phyloP scores from a whole-genome alignment of 2,329 filamentous ascomycete genomes.

The Pseudogymnoascus sp. region DNA sequence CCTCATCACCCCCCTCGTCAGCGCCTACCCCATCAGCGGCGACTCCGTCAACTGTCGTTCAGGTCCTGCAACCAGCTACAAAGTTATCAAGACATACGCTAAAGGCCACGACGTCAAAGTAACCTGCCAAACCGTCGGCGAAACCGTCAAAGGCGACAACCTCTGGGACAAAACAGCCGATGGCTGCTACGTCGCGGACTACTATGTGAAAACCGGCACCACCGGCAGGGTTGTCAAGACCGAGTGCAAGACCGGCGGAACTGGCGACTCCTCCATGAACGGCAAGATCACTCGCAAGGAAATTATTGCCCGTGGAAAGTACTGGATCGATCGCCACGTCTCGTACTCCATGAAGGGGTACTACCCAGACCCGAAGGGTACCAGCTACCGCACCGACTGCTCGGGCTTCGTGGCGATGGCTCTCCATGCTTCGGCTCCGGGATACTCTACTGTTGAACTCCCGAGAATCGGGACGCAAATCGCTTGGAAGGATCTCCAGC shows the following conservation, averaged over 20 bases:
- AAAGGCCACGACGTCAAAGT: slow-evolving; percentile 15
- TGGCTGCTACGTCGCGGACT: slow-evolving; percentile 17
- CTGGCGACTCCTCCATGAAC: background rate
- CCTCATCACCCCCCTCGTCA: background rate
- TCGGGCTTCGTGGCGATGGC: background rate
- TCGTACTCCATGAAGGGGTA: background rate
- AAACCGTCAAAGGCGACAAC: slow-evolving; percentile 14
- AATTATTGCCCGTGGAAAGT: background rate
- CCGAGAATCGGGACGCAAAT: background rate
- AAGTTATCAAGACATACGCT: slow-evolving; percentile 15
- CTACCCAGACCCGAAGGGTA: background rate
- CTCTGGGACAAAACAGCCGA: slow-evolving; percentile 18
- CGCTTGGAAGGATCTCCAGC: background rate
- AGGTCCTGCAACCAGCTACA: slow-evolving; percentile 11
- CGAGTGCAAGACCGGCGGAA: background rate
- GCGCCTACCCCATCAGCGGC: slow-evolving; percentile 12
- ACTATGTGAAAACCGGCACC: slow-evolving; percentile 17
- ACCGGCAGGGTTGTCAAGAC: background rate
- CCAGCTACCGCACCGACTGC: slow-evolving; percentile 5
- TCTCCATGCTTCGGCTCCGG: background rate
- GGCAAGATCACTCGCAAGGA: slow-evolving; percentile 11
- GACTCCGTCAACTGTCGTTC: slow-evolving; percentile 4
- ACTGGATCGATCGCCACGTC: slow-evolving; percentile 5
- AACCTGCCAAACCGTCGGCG: slow-evolving; percentile 15
- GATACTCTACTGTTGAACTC: background rate